Conservation (phyloP, 768 basidiomycete species). For the Kwoniella sp. region DNA sequence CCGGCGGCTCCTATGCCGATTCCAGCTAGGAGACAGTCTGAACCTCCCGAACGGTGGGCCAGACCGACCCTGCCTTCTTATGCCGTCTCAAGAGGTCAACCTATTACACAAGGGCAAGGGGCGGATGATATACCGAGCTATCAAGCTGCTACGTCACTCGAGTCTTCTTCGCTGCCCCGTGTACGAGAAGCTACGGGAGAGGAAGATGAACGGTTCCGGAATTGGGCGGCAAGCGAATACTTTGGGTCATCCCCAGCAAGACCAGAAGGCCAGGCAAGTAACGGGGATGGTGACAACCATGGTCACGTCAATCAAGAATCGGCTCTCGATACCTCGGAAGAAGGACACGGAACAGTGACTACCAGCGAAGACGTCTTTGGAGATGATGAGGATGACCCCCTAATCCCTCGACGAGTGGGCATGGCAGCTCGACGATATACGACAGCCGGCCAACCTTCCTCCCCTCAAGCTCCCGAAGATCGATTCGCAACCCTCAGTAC, state of each 20-base stretch:
- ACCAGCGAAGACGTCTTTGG: neutral
- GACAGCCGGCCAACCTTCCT: neutral
- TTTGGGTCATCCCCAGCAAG: slow-evolving; percentile 7
- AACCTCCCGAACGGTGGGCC: slow-evolving; percentile 14
- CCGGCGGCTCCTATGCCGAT: slow-evolving; percentile 14
- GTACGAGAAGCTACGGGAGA: neutral
- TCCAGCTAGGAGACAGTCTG: slow-evolving; percentile 5
- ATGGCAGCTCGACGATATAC: slow-evolving; percentile 17
- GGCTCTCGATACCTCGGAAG: neutral
- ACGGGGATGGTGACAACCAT: neutral
- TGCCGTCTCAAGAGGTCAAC: slow-evolving; percentile 10
- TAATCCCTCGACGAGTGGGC: slow-evolving; percentile 27
- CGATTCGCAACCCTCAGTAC: slow-evolving; percentile 2
- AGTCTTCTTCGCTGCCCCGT: neutral
- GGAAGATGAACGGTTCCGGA: neutral
- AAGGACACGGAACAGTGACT: neutral
- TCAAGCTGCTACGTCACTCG: slow-evolving; percentile 7
- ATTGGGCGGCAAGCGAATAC: slow-evolving; percentile 10
- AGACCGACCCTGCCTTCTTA: slow-evolving; percentile 14
- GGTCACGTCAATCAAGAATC: slow-evolving; percentile 10
- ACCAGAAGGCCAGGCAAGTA: neutral
- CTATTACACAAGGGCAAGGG: neutral
- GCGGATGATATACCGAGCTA: slow-evolving; percentile 5
- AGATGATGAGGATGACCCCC: slow-evolving; percentile 43
- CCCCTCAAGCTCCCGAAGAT: neutral